A percentile compares a stretch with the other conserved stretches of the same genome.
These are phyloP conservation scores for Yamagishiella unicocca DNA, from an alignment of 139 green algal genomes.

Conservation along the genomic window DNA sequence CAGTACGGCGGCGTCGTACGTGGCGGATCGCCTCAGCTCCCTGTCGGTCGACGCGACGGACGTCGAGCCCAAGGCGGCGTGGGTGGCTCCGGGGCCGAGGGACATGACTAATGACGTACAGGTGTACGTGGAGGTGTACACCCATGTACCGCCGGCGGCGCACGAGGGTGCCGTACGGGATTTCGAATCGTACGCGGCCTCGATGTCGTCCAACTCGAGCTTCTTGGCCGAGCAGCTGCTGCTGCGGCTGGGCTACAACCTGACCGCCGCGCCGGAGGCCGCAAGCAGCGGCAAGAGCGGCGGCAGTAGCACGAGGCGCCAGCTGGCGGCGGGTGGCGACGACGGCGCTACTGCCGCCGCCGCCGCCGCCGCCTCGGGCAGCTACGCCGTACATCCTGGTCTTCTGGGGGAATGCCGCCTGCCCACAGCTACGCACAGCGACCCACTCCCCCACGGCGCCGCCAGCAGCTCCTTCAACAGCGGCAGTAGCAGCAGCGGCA, in stretches of 20 bases:
- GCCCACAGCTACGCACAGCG: no score
- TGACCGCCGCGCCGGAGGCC: no score
- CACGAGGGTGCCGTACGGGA: background rate
- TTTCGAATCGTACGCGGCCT: background rate
- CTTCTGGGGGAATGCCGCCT: no score
- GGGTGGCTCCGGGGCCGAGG: background rate
- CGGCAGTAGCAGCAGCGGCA: background rate
- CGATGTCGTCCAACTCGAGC: background rate
- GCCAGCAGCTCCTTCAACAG: background rate
- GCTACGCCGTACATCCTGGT: no score
- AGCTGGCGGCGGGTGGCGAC: no score
- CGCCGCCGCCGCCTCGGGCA: no score
- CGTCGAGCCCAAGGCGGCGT: background rate
- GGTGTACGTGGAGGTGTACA: background rate
- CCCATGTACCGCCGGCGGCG: background rate
- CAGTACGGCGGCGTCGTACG: background rate
- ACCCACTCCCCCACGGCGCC: no score
- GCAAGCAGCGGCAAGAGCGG: background rate
- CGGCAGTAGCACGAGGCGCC: background rate
- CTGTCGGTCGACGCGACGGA: background rate
- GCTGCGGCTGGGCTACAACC: background rate
- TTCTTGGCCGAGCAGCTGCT: background rate
- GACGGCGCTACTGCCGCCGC: no score
- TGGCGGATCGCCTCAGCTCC: background rate
- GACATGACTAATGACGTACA: background rate